Evolutionary conservation across 1,284 basidiomycete genomes (phyloP), one percentile per base, ranked within the genome.

Genomic region (Sanghuangporus sanghuang): DNA sequence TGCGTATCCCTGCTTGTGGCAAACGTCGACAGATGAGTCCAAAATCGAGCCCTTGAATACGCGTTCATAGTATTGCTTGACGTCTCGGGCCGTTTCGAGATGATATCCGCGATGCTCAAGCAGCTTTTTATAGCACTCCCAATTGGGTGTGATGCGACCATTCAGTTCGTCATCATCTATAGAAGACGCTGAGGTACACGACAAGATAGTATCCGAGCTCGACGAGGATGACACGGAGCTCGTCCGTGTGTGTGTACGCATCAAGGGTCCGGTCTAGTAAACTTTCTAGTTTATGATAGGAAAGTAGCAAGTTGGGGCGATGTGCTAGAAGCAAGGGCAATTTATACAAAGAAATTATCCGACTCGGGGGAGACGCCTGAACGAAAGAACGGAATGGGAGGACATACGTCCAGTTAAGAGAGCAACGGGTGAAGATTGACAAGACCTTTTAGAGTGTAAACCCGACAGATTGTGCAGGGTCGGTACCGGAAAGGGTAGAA

Each of bases 61-160:
- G 32, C 74, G 73, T 58, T 75, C 74, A 69, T 86, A 87, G 70
- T 79, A 83, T 11, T 76, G 74, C 68, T 80, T 85, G 40, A 86
- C 87, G 68, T 89, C 87, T 59, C 79, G 77, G 52, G 83, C 81
- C 18, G 87, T 90, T 67, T 90, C 87, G 1, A 90, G 81, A 52
- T 77, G 81, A 70, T 83, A 84, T 6, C 86, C 88, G 55, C 79
- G 78, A 62, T 71, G 65, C 62, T 78, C 75, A 53, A 89, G 74
- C 38, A 82, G 65, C 54, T 67, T 66, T n/a, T 78, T 76, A 70
- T 87, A 87, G 57, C 74, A 74, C 40, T 77, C 77, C 88, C 88
- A 91, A 68, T 81, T 76, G 3, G 87, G 88, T 32, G 75, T 74
- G 44, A 86, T 67, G 57, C 88, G 85, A 27, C 71, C 69, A 68